Evolutionary conservation across 257 asterid species (phyloP).

Genomic region (Solanum microdontum): DNA sequence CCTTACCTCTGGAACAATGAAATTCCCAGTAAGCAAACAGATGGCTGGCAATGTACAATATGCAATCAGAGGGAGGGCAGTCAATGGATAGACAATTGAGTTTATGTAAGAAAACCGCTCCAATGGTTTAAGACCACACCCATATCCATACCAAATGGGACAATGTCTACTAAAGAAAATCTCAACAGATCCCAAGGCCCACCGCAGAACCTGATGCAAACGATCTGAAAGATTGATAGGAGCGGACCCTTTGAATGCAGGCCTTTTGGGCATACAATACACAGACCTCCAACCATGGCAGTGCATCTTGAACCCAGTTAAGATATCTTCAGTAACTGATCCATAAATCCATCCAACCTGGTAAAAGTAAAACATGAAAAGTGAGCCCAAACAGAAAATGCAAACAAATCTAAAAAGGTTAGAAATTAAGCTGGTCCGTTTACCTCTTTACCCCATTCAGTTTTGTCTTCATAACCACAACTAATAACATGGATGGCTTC

Average conservation of each 20-base stretch:
- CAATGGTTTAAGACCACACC: slow-evolving; percentile 20
- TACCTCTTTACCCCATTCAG: slow-evolving; percentile 81
- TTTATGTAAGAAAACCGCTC: slow-evolving; percentile 25
- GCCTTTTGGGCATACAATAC: slow-evolving; percentile 22
- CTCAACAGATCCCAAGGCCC: slow-evolving; percentile 33
- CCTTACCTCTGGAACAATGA: slow-evolving; percentile 28
- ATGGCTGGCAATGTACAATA: slow-evolving; percentile 33
- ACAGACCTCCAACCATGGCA: slow-evolving; percentile 30
- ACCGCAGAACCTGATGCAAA: slow-evolving; percentile 27
- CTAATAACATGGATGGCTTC: slow-evolving; percentile 62
- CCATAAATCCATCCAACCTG: slow-evolving; percentile 33
- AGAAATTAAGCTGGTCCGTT: neutral
- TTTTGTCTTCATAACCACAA: slow-evolving; percentile 63
- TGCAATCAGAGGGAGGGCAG: slow-evolving; percentile 20
- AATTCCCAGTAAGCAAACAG: slow-evolving; percentile 24
- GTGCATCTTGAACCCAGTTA: slow-evolving; percentile 31
- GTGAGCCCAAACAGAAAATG: neutral
- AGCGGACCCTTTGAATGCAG: slow-evolving; percentile 31
- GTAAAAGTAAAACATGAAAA: neutral
- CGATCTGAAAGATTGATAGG: slow-evolving; percentile 32
- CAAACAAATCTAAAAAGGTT: neutral
- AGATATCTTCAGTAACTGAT: slow-evolving; percentile 29
- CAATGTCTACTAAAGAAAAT: slow-evolving; percentile 26
- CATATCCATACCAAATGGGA: slow-evolving; percentile 31
- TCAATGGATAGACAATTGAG: slow-evolving; percentile 25